Evolutionary conservation across 495 filamentous ascomycete species (phyloP), one percentile per base, ranked within the genome.

Genomic region (Talaromyces nanjingensis): DNA sequence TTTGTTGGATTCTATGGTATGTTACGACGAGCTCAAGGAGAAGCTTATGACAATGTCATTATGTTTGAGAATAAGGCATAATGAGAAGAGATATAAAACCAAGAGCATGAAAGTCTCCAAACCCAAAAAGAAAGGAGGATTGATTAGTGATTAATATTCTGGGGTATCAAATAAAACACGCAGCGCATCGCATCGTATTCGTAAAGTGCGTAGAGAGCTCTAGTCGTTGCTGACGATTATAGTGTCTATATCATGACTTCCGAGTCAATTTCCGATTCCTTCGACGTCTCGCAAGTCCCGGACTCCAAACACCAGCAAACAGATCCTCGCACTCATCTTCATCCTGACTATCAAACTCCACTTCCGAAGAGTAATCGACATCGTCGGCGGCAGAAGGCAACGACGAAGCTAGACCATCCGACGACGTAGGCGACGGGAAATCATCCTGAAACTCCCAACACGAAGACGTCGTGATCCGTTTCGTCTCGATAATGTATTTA

Each of bases 281-380:
- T 66, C 91, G 79, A 68, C 91, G 81, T 25, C 77, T 79, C 37
- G 90, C 92, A 45, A 85, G 72, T 57, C 83, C 83, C 16, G 87
- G 79, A 67, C 87, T 90, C 93, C 93, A 98, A 2, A 91, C 81
- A 0, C 93, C 93, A 11, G 86, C 82, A 76, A 98, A 97, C 59
- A 98, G 71, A 73, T 97, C 93, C 69, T 97, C 93, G 65, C 93
- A 96, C 76, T 98, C 93, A 59, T 96, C 91, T 70, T 96, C 92
- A 72, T 98, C 93, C 57, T 92, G 86, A 64, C 87, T 91, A 76
- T 98, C 91, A 72, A 97, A 97, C 61, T 91, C 86, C 3, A 91
- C 70, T 14, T 29, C 20, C 22, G 62, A 25, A 58, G 24, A 27
- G 11, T 25, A 18, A 27, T 37, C 37, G n/a, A n/a, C n/a, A 25